Conservation (phyloP, 2,329 filamentous ascomycete genomes). For the Penicillium sp. region DNA sequence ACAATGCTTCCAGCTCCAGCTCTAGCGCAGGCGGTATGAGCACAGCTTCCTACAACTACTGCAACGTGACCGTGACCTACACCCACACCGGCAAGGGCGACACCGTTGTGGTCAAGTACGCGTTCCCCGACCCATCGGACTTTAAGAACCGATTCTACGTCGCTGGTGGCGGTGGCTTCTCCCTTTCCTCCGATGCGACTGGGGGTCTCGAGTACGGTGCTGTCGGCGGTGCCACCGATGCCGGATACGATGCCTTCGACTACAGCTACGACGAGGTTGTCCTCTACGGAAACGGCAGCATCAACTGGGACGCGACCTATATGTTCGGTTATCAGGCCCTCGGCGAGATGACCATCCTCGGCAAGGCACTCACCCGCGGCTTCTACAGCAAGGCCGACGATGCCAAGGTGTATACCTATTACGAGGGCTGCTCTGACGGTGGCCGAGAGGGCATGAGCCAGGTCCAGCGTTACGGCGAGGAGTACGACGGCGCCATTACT, state of each 20-base stretch:
- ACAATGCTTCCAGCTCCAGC: conserved; percentile 35
- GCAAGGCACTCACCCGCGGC: conserved; percentile 50
- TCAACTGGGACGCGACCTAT: conserved; percentile 40
- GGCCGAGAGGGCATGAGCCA: conserved; percentile 60
- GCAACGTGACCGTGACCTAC: conserved; percentile 51
- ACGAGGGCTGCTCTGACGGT: conserved; percentile 61
- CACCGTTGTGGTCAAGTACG: conserved; percentile 42
- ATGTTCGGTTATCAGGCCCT: conserved; percentile 54
- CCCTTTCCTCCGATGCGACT: conserved; percentile 43
- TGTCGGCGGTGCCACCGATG: conserved; percentile 47
- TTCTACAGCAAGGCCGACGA: conserved; percentile 43
- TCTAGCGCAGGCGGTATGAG: conserved; percentile 21
- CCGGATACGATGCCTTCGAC: conserved; percentile 52
- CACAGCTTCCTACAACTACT: conserved; percentile 30
- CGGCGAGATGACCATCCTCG: conserved; percentile 56
- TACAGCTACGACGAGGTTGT: conserved; percentile 44
- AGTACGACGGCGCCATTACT: conserved; percentile 53
- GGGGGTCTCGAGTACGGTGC: conserved; percentile 51
- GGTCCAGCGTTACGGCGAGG: conserved; percentile 55
- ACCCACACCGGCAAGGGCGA: conserved; percentile 49
- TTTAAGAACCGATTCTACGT: conserved; percentile 55
- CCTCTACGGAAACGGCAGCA: conserved; percentile 54
- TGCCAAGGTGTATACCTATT: conserved; percentile 51
- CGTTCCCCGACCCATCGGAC: conserved; percentile 40
- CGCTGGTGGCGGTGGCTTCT: conserved; percentile 51